Evolutionary conservation across 257 asterid genomes (phyloP), one percentile per base, ranked within the genome.

Genomic region (Perilla frutescens): DNA sequence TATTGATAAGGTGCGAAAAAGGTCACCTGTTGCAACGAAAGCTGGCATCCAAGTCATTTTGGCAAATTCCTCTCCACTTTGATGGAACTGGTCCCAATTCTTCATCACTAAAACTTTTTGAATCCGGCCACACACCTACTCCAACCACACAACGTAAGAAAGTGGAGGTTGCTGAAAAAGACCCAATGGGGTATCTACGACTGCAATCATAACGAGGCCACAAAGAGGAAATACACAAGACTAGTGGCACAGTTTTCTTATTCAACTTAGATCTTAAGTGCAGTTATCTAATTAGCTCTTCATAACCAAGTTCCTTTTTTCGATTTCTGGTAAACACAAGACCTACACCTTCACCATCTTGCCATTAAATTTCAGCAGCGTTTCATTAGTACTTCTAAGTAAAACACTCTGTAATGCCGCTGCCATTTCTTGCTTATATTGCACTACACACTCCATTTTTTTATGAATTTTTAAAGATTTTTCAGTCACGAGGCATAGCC

Each of bases 41-140:
- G 76, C 77, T 71, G 75, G 82, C 34, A 85, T 94, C 98, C 53
- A 51, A 49, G 54, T 45, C 83, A 84, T 84, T 87, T 77, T 91
- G 91, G 76, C 96, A 93, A 76, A 79, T 77, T 62, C 98, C 98
- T 78, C 74, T 91, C 98, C 97, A 93, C 85, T 84, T 91, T 8
- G 84, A 80, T 55, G 98, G 98, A 72, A 87, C 58, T 31, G 96
- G 95, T 62, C 98, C 97, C 41, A 83, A 1, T 39, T 61, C 88
- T 66, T 83, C 86, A 66, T 89, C 97, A 39, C 85, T 81, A 53
- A 93, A 93, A 90, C 98, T 91, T 82, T 87, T 81, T 5, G 97
- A 87, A 62, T 87, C 96, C 4, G 96, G 96, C 98, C 98, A 93
- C 13, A 68, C 97, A 75, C 98, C 98, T 93, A 80, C 40, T 72